phyloP scores from a whole-genome alignment of 1,284 basidiomycete genomes.

The Cutaneotrichosporon cyanovorans region DNA sequence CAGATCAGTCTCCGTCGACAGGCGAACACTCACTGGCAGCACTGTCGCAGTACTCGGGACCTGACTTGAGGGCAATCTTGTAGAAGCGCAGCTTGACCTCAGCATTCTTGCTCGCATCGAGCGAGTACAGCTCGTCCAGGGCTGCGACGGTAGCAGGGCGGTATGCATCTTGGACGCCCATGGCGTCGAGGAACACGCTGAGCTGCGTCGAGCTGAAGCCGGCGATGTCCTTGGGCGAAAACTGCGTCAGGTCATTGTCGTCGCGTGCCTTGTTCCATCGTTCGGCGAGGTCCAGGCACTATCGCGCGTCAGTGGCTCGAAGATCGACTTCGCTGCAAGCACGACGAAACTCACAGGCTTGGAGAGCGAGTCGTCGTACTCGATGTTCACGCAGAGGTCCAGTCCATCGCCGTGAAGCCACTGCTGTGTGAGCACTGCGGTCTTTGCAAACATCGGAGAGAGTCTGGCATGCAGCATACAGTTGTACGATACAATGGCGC shows the following conservation, averaged over 20 bases:
- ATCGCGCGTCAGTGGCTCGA: conserved; percentile 7
- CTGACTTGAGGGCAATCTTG: conserved; percentile 47
- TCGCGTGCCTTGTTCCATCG: conserved; percentile 67
- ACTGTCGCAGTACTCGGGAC: conserved; percentile 45
- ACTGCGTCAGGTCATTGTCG: conserved; percentile 41
- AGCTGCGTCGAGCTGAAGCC: conserved; percentile 40
- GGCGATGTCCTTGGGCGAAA: conserved; percentile 37
- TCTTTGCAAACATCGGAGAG: too few species aligned
- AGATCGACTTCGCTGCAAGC: too few species aligned
- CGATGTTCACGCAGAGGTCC: conserved; percentile 67
- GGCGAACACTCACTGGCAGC: conserved; percentile 44
- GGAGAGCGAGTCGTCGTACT: conserved; percentile 77
- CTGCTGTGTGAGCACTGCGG: too few species aligned
- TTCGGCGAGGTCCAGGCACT: conserved; percentile 57
- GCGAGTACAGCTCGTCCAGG: conserved; percentile 47
- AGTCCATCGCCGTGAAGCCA: conserved; percentile 82
- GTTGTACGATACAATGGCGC: too few species aligned
- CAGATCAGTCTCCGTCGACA: neutral
- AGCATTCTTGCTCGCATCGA: conserved; percentile 45
- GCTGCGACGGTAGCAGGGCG: conserved; percentile 31
- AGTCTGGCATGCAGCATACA: too few species aligned
- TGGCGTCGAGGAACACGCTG: conserved; percentile 49
- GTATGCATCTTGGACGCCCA: conserved; percentile 37
- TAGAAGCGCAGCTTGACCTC: conserved; percentile 51
- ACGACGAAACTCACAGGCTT: conserved; percentile 40